Base-by-base conservation (phyloP, 768 basidiomycete species). In the Macrolepiota dolichaula region DNA sequence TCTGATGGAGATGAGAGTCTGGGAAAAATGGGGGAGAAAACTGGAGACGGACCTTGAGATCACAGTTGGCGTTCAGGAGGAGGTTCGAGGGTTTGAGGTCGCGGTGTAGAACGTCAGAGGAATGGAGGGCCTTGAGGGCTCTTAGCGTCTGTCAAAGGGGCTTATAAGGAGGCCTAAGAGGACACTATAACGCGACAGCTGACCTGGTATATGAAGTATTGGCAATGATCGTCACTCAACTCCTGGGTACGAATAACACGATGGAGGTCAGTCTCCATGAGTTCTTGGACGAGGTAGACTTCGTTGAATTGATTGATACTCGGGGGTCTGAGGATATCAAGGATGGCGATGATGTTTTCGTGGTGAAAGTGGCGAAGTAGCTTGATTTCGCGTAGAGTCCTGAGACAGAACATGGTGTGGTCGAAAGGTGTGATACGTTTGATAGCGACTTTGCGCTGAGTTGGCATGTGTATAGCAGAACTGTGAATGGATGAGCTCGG, bases 81-180 rank as follows among this genome's bases (percentile, higher is more conserved):
- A 98, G 82, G 71, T 98, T 98, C 37, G 95, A 96, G 0, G 96
- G 96, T 71, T 98, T 98, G 67, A 99, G 86, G 74, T 99, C 96
- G 55, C 96, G 87, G 72, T 95, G 93, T 67, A 99, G 92, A 62
- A 99, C 94, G 74, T 96, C 92, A 35, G 96, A 96, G 0, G 94
- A 94, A 71, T 98, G 96, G 3, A 98, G 81, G 0, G 96, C 95
- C 73, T 98, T 98, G 67, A 99, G 85, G 1, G 94, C 96, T 44
- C 96, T 88, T 15, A 98, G 84, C 1, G 96, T 96, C 73, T 61
- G 37, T 22, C 32, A 36, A 17, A 19, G 46, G 22, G 19, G 46
- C 7, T 32, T 7, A 55, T 49, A 32, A 55, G 53, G 15, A 44
- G 35, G 55, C n/a, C 35, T 22, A 38, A 10, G 32, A 59, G 32